These are phyloP conservation scores for Hortaea werneckii DNA, from an alignment of 2,329 filamentous ascomycete genomes.

Conservation along the genomic window DNA sequence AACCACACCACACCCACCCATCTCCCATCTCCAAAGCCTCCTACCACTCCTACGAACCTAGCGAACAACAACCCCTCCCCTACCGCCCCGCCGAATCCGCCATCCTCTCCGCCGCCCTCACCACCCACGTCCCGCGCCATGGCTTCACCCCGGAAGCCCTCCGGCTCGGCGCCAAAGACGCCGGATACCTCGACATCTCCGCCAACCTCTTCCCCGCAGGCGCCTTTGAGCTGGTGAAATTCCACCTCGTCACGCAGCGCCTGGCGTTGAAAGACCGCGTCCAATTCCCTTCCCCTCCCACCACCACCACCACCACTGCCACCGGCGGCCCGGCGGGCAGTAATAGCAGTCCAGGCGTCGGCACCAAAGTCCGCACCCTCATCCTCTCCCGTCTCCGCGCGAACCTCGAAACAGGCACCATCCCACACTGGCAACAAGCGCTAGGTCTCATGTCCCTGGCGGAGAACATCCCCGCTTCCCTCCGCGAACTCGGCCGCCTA, in stretches of 20 bases:
- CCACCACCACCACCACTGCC: constrained; percentile 8
- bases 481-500: constrained; percentile 69
- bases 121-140: constrained; percentile 64
- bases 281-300: constrained; percentile 30
- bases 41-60: constrained; percentile 68
- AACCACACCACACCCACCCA: too few species aligned
- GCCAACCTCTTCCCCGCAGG: constrained; percentile 72
- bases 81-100: constrained; percentile 60
- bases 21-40: constrained; percentile 8
- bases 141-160: constrained; percentile 73
- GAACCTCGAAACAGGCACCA: constrained; percentile 53
- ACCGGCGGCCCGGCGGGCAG: constrained; percentile 9
- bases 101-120: constrained; percentile 73
- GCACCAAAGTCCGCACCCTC: constrained; percentile 58
- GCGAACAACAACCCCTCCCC: constrained; percentile 41
- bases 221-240: constrained; percentile 71
- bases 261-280: constrained; percentile 44
- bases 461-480: constrained; percentile 60
- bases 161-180: constrained; percentile 67
- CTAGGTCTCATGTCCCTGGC: constrained; percentile 84
- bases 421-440: constrained; percentile 80
- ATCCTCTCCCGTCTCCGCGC: constrained; percentile 67
- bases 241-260: constrained; percentile 61
- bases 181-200: constrained; percentile 78
- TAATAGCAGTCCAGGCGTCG: constrained; percentile 30